Evolutionary conservation across 2,329 filamentous ascomycete species (phyloP), one percentile per base, ranked within the genome.

Genomic region (Colletotrichum horii): DNA sequence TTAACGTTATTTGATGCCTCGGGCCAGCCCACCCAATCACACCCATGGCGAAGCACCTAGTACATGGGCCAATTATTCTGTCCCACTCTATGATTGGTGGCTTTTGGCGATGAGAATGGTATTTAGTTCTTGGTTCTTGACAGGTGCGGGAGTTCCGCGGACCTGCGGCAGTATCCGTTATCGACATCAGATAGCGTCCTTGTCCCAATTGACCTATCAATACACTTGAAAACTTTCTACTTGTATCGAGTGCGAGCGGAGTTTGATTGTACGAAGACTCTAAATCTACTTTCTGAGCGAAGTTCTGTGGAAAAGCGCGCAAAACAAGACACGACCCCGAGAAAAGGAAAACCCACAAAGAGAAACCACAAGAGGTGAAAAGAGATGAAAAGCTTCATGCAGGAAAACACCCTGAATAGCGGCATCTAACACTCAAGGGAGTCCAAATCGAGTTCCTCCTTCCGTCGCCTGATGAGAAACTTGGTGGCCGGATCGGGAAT

Each of bases 371-470:
- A n/a, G n/a, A n/a, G n/a, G n/a, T n/a, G n/a, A n/a, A 11, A 8
- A 34, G 56, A 61, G 30, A 61, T 4, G 19, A 12, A 30, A 30
- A 24, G 26, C 8, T 58, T 58, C 14, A 16, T 9, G 22, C 6
- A 6, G 16, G 5, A 22, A 19, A 12, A 30, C 19, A 32, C n/a
- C 26, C 5, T 22, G 5, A 22, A 61, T 12, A 19, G 24, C 56
- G 3, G 12, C 14, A 22, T 64, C 26, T 66, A 61, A 58, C 26
- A 52, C 14, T 66, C 55, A n/a, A 66, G 34, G 2, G 69, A 66
- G 4, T 72, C 55, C 22, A 75, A 24, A 5, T 75, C 55, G 19
- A 75, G 19, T 26, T 75, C 72, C 36, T 66, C 72, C 62, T 71
- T 58, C 11, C 67, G 28, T 24, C 71, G 43, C 4, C 60, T 48